Evolutionary conservation across 352 stramenopile genomes (phyloP).

Genomic region (Pythium dissotocum): DNA sequence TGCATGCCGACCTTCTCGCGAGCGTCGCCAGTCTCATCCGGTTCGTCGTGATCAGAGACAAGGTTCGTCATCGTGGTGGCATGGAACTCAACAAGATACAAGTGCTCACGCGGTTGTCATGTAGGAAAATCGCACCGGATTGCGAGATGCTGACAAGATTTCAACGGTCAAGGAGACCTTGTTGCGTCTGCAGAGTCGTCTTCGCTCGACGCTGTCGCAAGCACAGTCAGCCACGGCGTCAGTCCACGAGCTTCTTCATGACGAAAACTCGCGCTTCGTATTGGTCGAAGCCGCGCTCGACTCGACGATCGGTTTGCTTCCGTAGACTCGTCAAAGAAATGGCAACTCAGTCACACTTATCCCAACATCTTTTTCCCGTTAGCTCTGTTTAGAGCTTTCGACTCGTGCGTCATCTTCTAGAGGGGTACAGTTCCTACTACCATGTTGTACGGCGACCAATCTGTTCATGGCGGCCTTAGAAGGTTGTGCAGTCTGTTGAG

Average conservation of each 20-base stretch:
- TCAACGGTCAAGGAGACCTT: slow-evolving; percentile 8
- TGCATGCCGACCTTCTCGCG: slow-evolving; percentile 61
- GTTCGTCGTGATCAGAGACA: slow-evolving; percentile 67
- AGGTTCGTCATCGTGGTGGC: slow-evolving; percentile 29
- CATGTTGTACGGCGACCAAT: not conserved
- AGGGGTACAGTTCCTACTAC: not conserved
- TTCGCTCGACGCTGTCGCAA: slow-evolving; percentile 22
- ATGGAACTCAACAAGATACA: not conserved
- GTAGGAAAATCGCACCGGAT: slow-evolving; percentile 15
- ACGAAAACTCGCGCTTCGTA: not conserved
- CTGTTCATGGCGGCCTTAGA: not conserved
- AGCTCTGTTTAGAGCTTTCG: not conserved
- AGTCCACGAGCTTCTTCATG: not conserved
- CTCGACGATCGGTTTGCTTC: not conserved
- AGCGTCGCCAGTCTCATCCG: slow-evolving; percentile 67
- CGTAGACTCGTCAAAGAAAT: not conserved
- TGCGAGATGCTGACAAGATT: not conserved
- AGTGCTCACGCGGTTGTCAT: not conserved
- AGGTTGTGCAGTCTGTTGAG: slow-evolving; percentile 4
- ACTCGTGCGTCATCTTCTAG: not conserved
- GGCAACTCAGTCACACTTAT: no score
- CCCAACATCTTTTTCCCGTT: not conserved
- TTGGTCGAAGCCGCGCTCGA: slow-evolving; percentile 3
- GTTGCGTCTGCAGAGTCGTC: slow-evolving; percentile 20
- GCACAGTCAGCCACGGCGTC: not conserved